Conservation (phyloP, 768 basidiomycete species). For the Auricularia heimuer region DNA sequence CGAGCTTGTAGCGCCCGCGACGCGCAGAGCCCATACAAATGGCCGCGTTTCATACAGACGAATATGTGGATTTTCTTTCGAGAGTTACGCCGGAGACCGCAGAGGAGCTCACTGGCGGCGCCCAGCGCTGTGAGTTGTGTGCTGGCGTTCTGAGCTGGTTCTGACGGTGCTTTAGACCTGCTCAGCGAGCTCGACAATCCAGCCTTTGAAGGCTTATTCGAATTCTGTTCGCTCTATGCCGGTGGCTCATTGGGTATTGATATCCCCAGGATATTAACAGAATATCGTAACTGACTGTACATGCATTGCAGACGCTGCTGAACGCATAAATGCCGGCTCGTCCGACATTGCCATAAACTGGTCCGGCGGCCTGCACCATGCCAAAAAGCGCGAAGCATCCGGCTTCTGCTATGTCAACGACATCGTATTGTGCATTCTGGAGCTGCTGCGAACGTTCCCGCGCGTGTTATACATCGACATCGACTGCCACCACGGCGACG, state of each 20-base stretch:
- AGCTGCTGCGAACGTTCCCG: constrained; percentile 27
- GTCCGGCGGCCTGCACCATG: constrained; percentile 42
- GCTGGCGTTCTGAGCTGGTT: no score
- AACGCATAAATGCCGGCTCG: constrained; percentile 30
- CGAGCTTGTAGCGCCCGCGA: constrained; percentile 22
- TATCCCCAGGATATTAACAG: no score
- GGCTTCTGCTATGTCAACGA: constrained; percentile 44
- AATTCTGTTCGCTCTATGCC: constrained; percentile 39
- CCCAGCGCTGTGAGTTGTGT: no score
- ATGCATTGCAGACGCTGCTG: constrained; percentile 18
- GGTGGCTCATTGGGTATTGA: constrained; percentile 20
- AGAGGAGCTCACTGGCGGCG: constrained; percentile 22
- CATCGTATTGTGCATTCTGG: constrained; percentile 36
- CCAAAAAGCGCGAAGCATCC: constrained; percentile 38
- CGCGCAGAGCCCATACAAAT: constrained; percentile 31
- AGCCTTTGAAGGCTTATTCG: constrained; percentile 37
- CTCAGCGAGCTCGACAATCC: constrained; percentile 36
- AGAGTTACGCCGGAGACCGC: constrained; percentile 35
- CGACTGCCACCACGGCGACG: constrained; percentile 42
- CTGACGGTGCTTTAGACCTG: constrained; percentile 21
- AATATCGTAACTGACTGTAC: no score
- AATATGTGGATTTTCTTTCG: constrained; percentile 37
- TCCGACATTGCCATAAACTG: constrained; percentile 39
- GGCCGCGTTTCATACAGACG: constrained; percentile 41
- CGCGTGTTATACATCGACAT: constrained; percentile 42